Conservation (phyloP, 2,329 filamentous ascomycete species). For the Claviceps maximensis region DNA sequence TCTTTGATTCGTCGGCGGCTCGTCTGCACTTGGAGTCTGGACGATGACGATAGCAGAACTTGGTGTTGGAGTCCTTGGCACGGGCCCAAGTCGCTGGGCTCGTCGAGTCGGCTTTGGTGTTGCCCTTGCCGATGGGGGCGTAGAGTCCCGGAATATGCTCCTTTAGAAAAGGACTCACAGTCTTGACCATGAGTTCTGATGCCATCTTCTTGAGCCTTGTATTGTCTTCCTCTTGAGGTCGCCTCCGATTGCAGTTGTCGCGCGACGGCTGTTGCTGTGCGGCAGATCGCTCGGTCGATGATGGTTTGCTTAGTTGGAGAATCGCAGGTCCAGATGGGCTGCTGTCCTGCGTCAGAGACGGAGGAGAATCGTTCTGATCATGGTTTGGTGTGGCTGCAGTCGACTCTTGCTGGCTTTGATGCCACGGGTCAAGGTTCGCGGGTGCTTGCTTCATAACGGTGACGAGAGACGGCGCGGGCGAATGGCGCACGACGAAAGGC, state of each 20-base stretch:
- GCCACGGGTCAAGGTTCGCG: slow-evolving; percentile 1
- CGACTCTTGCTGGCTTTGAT: slow-evolving; percentile 2
- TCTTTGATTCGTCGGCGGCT: slow-evolving; percentile 87
- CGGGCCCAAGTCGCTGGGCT: slow-evolving; percentile 4
- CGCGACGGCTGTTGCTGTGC: slow-evolving; percentile 17
- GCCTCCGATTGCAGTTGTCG: slow-evolving; percentile 37
- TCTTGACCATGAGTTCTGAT: slow-evolving; percentile 57
- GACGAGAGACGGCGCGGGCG: neutral
- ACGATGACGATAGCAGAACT: slow-evolving; percentile 89
- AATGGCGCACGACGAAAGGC: neutral
- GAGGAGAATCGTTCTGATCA: neutral
- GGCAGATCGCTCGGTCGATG: slow-evolving; percentile 3
- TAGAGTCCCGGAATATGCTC: slow-evolving; percentile 86
- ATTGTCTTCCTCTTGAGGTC: slow-evolving; percentile 35
- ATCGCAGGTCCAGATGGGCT: neutral
- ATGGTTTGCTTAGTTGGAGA: neutral
- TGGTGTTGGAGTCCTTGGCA: slow-evolving; percentile 57
- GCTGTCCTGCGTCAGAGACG: neutral
- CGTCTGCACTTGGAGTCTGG: slow-evolving; percentile 89
- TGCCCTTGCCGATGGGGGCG: slow-evolving; percentile 57
- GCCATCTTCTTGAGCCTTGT: slow-evolving; percentile 43
- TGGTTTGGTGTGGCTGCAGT: neutral
- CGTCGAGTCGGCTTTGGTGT: slow-evolving; percentile 14
- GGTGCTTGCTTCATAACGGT: slow-evolving; percentile 1
- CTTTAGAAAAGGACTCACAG: slow-evolving; percentile 75